phyloP scores from a whole-genome alignment of 495 filamentous ascomycete genomes.

The Penicilliopsis zonata region DNA sequence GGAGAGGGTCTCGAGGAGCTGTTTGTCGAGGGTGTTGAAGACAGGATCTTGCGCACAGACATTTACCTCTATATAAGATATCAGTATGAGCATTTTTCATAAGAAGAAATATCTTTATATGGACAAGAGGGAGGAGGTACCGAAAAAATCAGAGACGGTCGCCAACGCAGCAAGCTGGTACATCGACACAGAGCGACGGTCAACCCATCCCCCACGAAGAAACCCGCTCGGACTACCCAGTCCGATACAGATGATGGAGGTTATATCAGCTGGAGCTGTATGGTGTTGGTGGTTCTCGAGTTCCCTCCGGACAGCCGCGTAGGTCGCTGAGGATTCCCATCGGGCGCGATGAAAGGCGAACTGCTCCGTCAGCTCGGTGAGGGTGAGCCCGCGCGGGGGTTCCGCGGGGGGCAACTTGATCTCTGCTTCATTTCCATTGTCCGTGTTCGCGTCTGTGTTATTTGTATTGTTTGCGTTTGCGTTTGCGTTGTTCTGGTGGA shows the following conservation, averaged over 20 bases:
- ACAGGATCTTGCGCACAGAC: slow-evolving; percentile 58
- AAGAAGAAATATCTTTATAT: too few species aligned
- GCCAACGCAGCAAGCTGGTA: slow-evolving; percentile 53
- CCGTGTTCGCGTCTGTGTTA: background rate
- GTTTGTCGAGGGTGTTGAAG: slow-evolving; percentile 50
- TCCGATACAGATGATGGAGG: slow-evolving; percentile 36
- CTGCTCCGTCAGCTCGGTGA: slow-evolving; percentile 25
- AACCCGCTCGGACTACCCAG: slow-evolving; percentile 40
- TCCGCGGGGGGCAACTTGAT: slow-evolving; percentile 13
- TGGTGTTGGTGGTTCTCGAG: background rate
- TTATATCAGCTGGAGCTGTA: background rate
- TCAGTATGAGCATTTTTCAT: too few species aligned
- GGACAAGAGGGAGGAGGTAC: too few species aligned
- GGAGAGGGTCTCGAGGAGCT: slow-evolving; percentile 39
- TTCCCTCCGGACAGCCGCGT: too few species aligned
- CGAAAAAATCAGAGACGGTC: slow-evolving; percentile 27
- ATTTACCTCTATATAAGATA: slow-evolving; percentile 9
- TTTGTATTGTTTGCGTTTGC: background rate
- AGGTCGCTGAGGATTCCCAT: slow-evolving; percentile 21
- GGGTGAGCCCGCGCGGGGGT: slow-evolving; percentile 21
- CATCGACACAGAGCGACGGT: slow-evolving; percentile 29
- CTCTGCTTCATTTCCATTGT: background rate
- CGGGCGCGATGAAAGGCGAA: slow-evolving; percentile 12
- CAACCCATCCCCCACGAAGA: slow-evolving; percentile 33
- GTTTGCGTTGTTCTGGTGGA: background rate